phyloP scores from a whole-genome alignment of 495 filamentous ascomycete genomes.

The Ramalina intermedia region DNA sequence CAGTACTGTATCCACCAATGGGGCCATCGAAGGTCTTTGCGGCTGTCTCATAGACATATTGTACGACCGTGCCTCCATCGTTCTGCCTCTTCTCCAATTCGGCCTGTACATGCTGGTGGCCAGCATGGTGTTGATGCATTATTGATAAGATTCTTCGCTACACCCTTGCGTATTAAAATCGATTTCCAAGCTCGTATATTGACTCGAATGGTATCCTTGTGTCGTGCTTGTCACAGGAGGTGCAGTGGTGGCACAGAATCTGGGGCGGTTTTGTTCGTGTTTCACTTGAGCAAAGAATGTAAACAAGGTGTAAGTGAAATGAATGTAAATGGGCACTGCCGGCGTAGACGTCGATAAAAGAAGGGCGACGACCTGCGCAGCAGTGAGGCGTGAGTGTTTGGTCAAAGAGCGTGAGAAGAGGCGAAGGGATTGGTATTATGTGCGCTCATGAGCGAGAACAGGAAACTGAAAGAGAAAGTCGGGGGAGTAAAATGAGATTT shows the following conservation, averaged over 20 bases:
- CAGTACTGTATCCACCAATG: constrained; percentile 40
- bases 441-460: background rate
- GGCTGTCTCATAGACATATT: constrained; percentile 42
- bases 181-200: constrained; percentile 5
- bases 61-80: constrained; percentile 25
- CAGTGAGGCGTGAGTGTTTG: background rate
- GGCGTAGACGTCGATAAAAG: constrained; percentile 23
- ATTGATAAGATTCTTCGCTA: constrained; percentile 5
- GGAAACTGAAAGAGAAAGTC: background rate
- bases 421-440: too few species aligned
- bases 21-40: constrained; percentile 39
- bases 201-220: background rate
- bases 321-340: constrained; percentile 9
- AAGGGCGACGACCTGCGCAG: constrained; percentile 26
- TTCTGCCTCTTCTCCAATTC: constrained; percentile 10
- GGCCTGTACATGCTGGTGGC: constrained; percentile 16
- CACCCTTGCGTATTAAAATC: constrained; percentile 1
- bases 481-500: background rate
- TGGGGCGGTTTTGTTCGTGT: constrained; percentile 1
- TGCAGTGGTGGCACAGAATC: constrained; percentile 3
- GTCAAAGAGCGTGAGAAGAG: background rate
- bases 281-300: constrained; percentile 7
- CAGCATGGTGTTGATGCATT: constrained; percentile 20
- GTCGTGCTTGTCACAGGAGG: background rate
- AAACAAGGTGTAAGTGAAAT: constrained; percentile 2